Base-by-base conservation (phyloP, 2,329 filamentous ascomycete genomes). In the Colletotrichum lindemuthianum region DNA sequence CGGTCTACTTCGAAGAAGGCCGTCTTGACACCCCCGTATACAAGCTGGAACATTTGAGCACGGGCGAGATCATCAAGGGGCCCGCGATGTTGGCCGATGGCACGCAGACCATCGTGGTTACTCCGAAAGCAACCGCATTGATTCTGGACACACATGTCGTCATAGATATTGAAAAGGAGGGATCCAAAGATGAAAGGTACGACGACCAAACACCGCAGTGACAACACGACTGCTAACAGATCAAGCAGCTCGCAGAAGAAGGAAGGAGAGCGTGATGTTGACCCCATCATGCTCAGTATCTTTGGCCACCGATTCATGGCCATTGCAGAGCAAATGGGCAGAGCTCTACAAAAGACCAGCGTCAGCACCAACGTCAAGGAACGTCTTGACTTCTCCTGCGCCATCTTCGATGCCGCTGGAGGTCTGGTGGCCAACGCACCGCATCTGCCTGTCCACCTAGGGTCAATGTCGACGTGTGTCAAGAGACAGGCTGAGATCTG, bases 61-160 rank as follows among this genome's bases (percentile, higher is more conserved):
- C 92, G 6, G 92, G 93, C 2, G 88, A 93, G 66, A 86, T 88
- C 16, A 82, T 97, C 58, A 81, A 84, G 52, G 94, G 94, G 0
- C 94, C 94, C 1, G 93, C 93, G 0, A 92, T 97, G 77, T 85
- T 97, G 63, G 92, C 92, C 2, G 94, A 95, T 72, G 90, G 90
- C 8, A 94, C 92, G 1, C 95, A 97, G 77, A 98, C 95, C 0
- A 96, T 98, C 67, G 92, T 97, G 0, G 89, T 97, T 3, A 92
- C 92, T 0, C 95, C 94, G 0, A 86, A 86, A 36, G 87, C 93
- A 2, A 87, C 88, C 24, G 95, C 94, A 0, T 78, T 93, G 32
- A 83, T 97, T 37, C 88, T 97, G 15, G 85, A 92, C 67, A 97
- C 93, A 0, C 95, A 97, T 71, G 92, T 97, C 8, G 85, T 97